Percentiles rank a stretch among this genome's conserved stretches.
phyloP scores from a whole-genome alignment of 2,329 filamentous ascomycete species.

The Hirsutella thompsonii region DNA sequence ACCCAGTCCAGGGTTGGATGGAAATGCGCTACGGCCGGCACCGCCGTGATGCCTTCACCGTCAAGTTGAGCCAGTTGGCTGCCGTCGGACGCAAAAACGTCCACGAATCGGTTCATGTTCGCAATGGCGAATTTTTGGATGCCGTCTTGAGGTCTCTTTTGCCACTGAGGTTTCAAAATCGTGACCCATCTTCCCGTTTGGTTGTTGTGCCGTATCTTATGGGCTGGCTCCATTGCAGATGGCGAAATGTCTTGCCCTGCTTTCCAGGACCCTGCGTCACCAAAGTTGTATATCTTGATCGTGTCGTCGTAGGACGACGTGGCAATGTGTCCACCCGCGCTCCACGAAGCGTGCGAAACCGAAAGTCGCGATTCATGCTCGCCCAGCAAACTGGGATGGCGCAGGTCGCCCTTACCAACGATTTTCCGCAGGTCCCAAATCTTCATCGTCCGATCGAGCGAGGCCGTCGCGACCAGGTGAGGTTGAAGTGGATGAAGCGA shows the following conservation, averaged over 20 bases:
- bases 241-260: constrained; percentile 43
- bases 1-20: constrained; percentile 86
- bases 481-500: constrained; percentile 67
- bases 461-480: constrained; percentile 79
- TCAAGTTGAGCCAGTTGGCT: constrained; percentile 81
- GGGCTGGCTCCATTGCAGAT: constrained; percentile 53
- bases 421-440: constrained; percentile 88
- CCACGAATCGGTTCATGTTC: constrained; percentile 96
- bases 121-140: constrained; percentile 84
- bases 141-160: constrained; percentile 61
- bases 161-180: constrained; percentile 76
- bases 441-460: constrained; percentile 76
- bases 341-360: constrained; percentile 89
- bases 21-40: constrained; percentile 84
- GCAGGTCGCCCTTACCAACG: constrained; percentile 43
- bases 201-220: constrained; percentile 74
- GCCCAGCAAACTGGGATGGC: constrained; percentile 58
- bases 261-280: constrained; percentile 45
- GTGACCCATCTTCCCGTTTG: constrained; percentile 94
- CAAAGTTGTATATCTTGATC: constrained; percentile 80
- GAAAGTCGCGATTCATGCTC: constrained; percentile 74
- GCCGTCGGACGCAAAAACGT: constrained; percentile 72
- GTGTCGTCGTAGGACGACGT: constrained; percentile 94
- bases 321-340: constrained; percentile 69
- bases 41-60: constrained; percentile 83